Percentiles rank a stretch among this genome's conserved stretches.
Evolutionary conservation across 2,329 filamentous ascomycete species (phyloP).

Genomic region (Cylindrodendrum hubeiense): DNA sequence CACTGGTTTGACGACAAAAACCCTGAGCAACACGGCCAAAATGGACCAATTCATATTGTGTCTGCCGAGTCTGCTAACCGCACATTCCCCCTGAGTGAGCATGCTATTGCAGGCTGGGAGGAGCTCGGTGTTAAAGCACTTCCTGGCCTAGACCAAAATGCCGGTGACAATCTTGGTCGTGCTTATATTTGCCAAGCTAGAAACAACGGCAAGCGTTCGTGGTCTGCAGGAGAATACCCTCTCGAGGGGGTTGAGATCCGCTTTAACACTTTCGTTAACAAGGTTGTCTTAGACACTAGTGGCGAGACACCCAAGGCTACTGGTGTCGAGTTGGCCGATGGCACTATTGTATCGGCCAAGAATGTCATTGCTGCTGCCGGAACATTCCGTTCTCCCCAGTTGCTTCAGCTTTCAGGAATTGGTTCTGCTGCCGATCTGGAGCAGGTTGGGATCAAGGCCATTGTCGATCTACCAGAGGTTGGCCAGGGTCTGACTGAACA

Average conservation of each 20-base stretch:
- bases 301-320: constrained; percentile 32
- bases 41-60: constrained; percentile 51
- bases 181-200: constrained; percentile 45
- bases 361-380: constrained; percentile 63
- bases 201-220: constrained; percentile 39
- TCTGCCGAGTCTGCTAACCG: constrained; percentile 49
- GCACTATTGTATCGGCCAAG: constrained; percentile 37
- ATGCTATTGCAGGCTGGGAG: constrained; percentile 52
- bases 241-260: constrained; percentile 44
- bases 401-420: constrained; percentile 62
- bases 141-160: constrained; percentile 43
- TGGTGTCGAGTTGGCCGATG: constrained; percentile 45
- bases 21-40: constrained; percentile 52
- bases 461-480: constrained; percentile 59
- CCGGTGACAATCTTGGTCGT: constrained; percentile 49
- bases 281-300: constrained; percentile 27
- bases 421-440: constrained; percentile 55
- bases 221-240: constrained; percentile 39
- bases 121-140: constrained; percentile 52
- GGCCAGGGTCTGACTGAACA: constrained; percentile 56
- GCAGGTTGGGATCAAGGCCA: constrained; percentile 52
- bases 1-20: constrained; percentile 45
- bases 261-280: constrained; percentile 39
- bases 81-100: constrained; percentile 53
- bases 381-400: constrained; percentile 59